phyloP scores from a whole-genome alignment of 768 basidiomycete species.

The Pleurotus tuber-regium region DNA sequence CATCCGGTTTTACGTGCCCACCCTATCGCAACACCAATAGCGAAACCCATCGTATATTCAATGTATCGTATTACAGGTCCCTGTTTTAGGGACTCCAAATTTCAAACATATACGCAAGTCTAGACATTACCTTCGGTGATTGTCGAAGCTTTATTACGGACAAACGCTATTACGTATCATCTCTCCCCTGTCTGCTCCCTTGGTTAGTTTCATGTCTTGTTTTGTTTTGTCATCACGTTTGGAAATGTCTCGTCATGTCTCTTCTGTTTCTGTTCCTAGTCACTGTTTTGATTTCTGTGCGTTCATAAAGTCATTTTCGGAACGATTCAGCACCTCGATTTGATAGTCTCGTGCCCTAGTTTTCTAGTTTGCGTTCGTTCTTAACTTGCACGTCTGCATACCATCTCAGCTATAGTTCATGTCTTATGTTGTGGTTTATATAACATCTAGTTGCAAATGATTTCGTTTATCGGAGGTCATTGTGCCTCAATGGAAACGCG shows the following conservation, averaged over 20 bases:
- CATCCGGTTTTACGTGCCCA: neutral
- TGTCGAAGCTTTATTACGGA: constrained; percentile 6
- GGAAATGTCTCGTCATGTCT: neutral
- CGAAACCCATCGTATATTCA: constrained; percentile 6
- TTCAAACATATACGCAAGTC: constrained; percentile 1
- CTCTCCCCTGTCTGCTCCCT: neutral
- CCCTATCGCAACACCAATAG: neutral
- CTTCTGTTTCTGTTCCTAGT: constrained; percentile 2
- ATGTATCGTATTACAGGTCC: neutral
- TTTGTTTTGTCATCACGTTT: constrained; percentile 8
- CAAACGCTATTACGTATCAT: neutral
- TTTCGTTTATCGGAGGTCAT: too few relatives aligned
- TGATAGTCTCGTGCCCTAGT: constrained; percentile 5
- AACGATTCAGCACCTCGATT: constrained; percentile 5
- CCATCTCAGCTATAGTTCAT: constrained; percentile 10
- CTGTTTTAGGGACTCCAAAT: neutral
- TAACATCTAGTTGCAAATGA: constrained; percentile 1
- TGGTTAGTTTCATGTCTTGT: constrained; percentile 2
- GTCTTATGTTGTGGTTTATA: constrained; percentile 11
- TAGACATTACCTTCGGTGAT: neutral
- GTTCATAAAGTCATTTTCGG: constrained; percentile 3
- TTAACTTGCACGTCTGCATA: constrained; percentile 7
- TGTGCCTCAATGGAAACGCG: too few relatives aligned
- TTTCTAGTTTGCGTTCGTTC: constrained; percentile 8
- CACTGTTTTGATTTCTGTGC: constrained; percentile 1